These are phyloP conservation scores for Naganishia randhawae DNA, from an alignment of 768 basidiomycete species.

Conservation along the genomic window DNA sequence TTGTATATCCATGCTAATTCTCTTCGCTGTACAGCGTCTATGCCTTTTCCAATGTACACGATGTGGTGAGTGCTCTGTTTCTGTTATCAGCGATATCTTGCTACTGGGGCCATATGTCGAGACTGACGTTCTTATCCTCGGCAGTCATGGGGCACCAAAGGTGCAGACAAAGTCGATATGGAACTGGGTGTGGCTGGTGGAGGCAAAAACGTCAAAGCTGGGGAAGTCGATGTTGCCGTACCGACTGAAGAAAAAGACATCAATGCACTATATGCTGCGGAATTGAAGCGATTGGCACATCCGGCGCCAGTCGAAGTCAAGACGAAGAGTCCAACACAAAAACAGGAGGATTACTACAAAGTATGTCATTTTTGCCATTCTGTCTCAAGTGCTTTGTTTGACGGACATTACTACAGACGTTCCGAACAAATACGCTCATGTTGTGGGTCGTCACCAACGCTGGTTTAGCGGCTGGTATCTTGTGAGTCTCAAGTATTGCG, in stretches of 20 bases:
- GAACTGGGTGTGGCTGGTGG: constrained; percentile 78
- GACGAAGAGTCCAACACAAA: constrained; percentile 40
- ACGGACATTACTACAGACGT: constrained; percentile 22
- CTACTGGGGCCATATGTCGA: background rate
- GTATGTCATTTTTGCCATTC: constrained; percentile 49
- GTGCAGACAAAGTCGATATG: constrained; percentile 76
- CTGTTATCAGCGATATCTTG: background rate
- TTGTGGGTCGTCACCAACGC: constrained; percentile 83
- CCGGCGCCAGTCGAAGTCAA: constrained; percentile 67
- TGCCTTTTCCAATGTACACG: constrained; percentile 50
- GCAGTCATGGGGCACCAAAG: constrained; percentile 88
- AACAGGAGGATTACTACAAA: constrained; percentile 51
- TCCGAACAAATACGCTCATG: constrained; percentile 61
- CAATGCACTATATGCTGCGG: constrained; percentile 70
- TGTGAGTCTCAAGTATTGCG: constrained; percentile 56
- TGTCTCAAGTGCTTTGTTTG: constrained; percentile 46
- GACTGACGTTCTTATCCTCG: background rate
- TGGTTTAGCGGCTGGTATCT: constrained; percentile 69
- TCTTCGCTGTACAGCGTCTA: constrained; percentile 59
- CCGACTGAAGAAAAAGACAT: constrained; percentile 80
- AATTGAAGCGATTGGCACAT: constrained; percentile 70
- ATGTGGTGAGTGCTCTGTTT: constrained; percentile 34
- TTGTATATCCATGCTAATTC: background rate
- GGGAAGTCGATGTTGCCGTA: constrained; percentile 79
- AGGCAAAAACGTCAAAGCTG: constrained; percentile 58